A percentile compares a stretch with the other conserved stretches of the same genome.
Evolutionary conservation across 805 yeast genomes (phyloP).

Genomic region (Saccharomycopsis fodiens): DNA sequence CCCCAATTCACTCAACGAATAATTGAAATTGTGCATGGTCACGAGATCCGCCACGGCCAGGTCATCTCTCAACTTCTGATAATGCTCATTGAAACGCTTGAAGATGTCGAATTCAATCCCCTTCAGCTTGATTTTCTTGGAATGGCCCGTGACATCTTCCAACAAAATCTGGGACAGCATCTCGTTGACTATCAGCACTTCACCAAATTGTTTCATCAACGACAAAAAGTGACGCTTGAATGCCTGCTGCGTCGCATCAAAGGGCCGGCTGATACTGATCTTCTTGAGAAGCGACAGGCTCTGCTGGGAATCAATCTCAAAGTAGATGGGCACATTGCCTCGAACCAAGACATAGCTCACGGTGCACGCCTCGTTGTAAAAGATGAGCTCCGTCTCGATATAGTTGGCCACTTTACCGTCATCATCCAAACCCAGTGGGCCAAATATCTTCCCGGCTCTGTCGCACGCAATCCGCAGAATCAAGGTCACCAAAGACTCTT

Average conservation of each 20-base stretch:
- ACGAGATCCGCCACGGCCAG: conserved; percentile 8
- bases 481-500: conserved; percentile 48
- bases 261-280: conserved; percentile 66
- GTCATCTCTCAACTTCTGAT: conserved; percentile 9
- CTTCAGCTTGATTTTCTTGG: conserved; percentile 1
- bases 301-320: conserved; percentile 72
- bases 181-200: conserved; percentile 74
- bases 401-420: conserved; percentile 89
- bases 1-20: conserved; percentile 11
- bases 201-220: conserved; percentile 69
- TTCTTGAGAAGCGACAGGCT: conserved; percentile 60
- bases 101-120: conserved; percentile 19
- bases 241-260: conserved; percentile 80
- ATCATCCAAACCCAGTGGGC: conserved; percentile 84
- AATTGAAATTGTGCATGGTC: conserved; percentile 12
- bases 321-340: conserved; percentile 89
- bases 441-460: conserved; percentile 80
- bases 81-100: conserved; percentile 17
- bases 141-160: not conserved
- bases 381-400: conserved; percentile 81
- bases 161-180: conserved; percentile 26
- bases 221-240: conserved; percentile 75
- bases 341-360: conserved; percentile 78
- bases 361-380: conserved; percentile 40
- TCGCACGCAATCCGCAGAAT: conserved; percentile 88